Evolutionary conservation across 495 filamentous ascomycete species (phyloP).

Genomic region (Ascobolus immersus): DNA sequence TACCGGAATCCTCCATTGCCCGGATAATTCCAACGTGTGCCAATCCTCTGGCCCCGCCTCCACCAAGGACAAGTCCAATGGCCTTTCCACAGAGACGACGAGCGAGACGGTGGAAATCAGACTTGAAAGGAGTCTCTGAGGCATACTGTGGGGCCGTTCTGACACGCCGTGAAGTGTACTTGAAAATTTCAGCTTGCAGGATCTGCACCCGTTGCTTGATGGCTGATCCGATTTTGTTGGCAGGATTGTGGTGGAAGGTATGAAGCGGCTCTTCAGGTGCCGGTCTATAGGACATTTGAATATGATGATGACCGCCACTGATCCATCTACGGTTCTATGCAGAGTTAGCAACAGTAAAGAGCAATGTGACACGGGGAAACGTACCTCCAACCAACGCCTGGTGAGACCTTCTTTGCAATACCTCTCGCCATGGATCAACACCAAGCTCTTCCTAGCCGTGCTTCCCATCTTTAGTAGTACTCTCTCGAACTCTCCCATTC

Average conservation of each 20-base stretch:
- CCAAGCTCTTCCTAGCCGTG: slow-evolving; percentile 78
- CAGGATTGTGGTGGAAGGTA: slow-evolving; percentile 41
- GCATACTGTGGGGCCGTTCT: slow-evolving; percentile 74
- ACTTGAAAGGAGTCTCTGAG: slow-evolving; percentile 75
- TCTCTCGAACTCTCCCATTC: slow-evolving; percentile 83
- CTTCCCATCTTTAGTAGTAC: slow-evolving; percentile 94
- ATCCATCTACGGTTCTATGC: slow-evolving; percentile 72
- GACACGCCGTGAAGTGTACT: slow-evolving; percentile 72
- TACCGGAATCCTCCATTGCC: slow-evolving; percentile 84
- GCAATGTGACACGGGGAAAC: neutral
- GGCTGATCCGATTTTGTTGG: slow-evolving; percentile 52
- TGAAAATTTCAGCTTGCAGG: slow-evolving; percentile 87
- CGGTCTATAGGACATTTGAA: slow-evolving; percentile 82
- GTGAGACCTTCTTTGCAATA: slow-evolving; percentile 68
- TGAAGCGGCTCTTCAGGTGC: slow-evolving; percentile 45
- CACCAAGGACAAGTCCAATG: slow-evolving; percentile 78
- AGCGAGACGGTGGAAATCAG: slow-evolving; percentile 84
- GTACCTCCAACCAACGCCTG: slow-evolving; percentile 44
- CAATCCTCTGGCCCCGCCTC: slow-evolving; percentile 77
- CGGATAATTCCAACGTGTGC: slow-evolving; percentile 81
- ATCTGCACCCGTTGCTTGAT: slow-evolving; percentile 85
- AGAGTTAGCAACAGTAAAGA: neutral
- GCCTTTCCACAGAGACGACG: slow-evolving; percentile 80
- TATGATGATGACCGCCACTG: slow-evolving; percentile 93
- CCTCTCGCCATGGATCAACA: slow-evolving; percentile 75